Evolutionary conservation across 1,284 basidiomycete species (phyloP).

Genomic region (Ganoderma multipileum): DNA sequence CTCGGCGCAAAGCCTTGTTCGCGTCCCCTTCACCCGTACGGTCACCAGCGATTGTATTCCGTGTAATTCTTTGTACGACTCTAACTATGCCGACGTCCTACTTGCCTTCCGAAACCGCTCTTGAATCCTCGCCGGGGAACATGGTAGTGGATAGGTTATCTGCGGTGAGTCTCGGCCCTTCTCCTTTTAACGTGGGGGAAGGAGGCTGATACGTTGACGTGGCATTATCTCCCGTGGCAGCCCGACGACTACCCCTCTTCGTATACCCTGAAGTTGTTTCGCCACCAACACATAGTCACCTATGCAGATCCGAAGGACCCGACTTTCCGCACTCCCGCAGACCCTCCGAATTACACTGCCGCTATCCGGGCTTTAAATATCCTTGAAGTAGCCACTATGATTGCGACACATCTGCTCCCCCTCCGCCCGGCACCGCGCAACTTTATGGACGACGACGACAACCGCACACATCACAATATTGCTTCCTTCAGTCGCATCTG

Average conservation of each 20-base stretch:
- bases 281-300: not conserved
- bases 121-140: too few relatives aligned
- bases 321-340: not conserved
- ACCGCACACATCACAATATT: not conserved
- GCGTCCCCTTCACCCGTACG: too few relatives aligned
- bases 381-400: not conserved
- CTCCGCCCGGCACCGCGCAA: not conserved
- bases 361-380: not conserved
- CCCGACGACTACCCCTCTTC: not conserved
- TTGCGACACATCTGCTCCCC: not conserved
- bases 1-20: too few relatives aligned
- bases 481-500: not conserved
- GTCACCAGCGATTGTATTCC: too few relatives aligned
- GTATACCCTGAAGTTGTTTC: not conserved
- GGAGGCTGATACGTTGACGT: too few relatives aligned
- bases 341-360: not conserved
- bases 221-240: not conserved
- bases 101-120: too few relatives aligned
- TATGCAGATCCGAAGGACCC: not conserved
- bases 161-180: too few relatives aligned
- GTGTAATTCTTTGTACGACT: too few relatives aligned
- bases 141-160: too few relatives aligned
- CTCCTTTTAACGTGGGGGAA: too few relatives aligned
- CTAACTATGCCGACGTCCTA: too few relatives aligned
- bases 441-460: not conserved